Base-by-base conservation (phyloP, 1,284 basidiomycete genomes). In the Vanrija sp. region DNA sequence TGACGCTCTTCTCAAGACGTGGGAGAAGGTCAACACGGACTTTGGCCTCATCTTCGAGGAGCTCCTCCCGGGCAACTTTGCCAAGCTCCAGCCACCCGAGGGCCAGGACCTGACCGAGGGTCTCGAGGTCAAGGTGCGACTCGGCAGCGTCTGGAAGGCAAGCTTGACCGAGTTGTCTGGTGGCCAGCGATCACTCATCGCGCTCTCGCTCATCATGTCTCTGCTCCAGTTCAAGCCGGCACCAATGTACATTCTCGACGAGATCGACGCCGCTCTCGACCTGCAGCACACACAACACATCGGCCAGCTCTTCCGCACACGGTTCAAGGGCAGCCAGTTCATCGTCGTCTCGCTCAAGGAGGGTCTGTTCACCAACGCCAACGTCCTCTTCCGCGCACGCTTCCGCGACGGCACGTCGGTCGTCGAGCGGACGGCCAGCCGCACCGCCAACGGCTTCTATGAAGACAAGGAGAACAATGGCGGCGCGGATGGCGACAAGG, bases 191-290 rank as follows among this genome's bases (percentile, higher is more conserved):
- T 97, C 94, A 1, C 82, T 98, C 59, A 98, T 98, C 67, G 95
- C 95, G 0, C 82, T 98, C 3, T 96, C 92, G 10, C 82, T 98
- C 46, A 98, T 98, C 80, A 95, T 98, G 93, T 88, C 94, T 0
- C 82, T 98, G 38, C 83, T 98, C 35, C 94, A 98, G 75, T 98
- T 98, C 83, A 97, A 98, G 72, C 93, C 95, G 2, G 94, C 95
- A n/a, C 96, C 93, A 0, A 95, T 98, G 91, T 98, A 98, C 75
- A 98, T 98, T 69, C 83, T 98, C 20, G 96, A 98, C 77, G 96
- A 98, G 78, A 96, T 98, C 65, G 93, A 98, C 75, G 92, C 94
- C 0, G 94, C 94, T 6, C 83, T 97, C 42, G 95, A 98, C 77
- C 79, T 98, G 20, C 93, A 90, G 45, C 94, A 98, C 69, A 98